These are phyloP conservation scores for Kalmusia sp. DNA, from an alignment of 2,329 filamentous ascomycete genomes.

Conservation along the genomic window DNA sequence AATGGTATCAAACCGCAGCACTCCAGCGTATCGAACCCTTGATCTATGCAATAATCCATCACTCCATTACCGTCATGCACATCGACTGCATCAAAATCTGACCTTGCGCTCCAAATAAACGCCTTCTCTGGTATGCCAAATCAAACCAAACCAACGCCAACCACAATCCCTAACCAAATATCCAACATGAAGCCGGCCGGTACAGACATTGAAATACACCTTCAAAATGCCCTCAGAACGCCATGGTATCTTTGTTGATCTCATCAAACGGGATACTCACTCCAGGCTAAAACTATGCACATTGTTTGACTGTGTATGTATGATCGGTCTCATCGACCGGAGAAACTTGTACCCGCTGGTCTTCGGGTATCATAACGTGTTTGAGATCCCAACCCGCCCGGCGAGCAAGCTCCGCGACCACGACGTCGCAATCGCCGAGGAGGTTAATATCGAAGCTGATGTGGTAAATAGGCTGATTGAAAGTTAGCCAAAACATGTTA, in stretches of 20 bases:
- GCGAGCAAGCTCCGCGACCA: slow-evolving; percentile 85
- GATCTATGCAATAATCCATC: no score
- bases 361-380: slow-evolving; percentile 82
- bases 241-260: slow-evolving; percentile 3
- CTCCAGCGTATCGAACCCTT: no score
- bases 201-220: neutral
- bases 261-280: neutral
- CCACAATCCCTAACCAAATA: neutral
- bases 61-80: neutral
- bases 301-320: slow-evolving; percentile 32
- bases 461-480: slow-evolving; percentile 72
- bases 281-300: neutral
- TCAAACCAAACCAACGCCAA: neutral
- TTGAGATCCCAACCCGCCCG: slow-evolving; percentile 80
- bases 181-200: neutral
- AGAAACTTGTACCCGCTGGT: slow-evolving; percentile 66
- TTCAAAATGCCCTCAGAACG: slow-evolving; percentile 3
- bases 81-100: neutral
- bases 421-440: slow-evolving; percentile 91
- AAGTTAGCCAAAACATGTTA: slow-evolving; percentile 9
- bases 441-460: slow-evolving; percentile 97
- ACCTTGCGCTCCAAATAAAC: neutral
- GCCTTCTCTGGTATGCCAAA: neutral
- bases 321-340: slow-evolving; percentile 38
- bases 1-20: no score